Conservation (phyloP, 805 yeast genomes). For the Blastobotrys attinorum region DNA sequence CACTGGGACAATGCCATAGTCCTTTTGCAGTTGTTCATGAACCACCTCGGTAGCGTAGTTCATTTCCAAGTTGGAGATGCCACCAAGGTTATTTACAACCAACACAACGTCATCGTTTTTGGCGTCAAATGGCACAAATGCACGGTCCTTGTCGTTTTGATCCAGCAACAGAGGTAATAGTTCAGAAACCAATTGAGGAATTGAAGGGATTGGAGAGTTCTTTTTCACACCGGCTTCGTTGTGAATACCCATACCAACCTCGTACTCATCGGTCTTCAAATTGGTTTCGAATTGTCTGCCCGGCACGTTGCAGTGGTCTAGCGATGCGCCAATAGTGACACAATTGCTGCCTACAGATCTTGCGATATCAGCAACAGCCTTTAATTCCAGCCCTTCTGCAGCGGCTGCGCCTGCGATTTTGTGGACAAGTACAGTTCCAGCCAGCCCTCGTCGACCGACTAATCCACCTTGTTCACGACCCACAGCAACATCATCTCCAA, state of each 20-base stretch:
- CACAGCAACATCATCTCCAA: slow-evolving; percentile 91
- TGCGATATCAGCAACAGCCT: slow-evolving; percentile 52
- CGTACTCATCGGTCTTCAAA: slow-evolving; percentile 59
- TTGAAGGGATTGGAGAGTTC: slow-evolving; percentile 58
- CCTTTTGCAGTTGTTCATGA: slow-evolving; percentile 39
- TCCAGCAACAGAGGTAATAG: slow-evolving; percentile 58
- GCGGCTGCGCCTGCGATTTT: slow-evolving; percentile 75
- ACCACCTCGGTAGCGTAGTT: slow-evolving; percentile 62
- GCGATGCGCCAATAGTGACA: slow-evolving; percentile 83
- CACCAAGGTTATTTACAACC: slow-evolving; percentile 81
- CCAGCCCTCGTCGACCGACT: slow-evolving; percentile 92
- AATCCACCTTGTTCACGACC: slow-evolving; percentile 83
- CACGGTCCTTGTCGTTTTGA: slow-evolving; percentile 62
- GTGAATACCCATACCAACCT: slow-evolving; percentile 93
- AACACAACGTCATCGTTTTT: slow-evolving; percentile 59
- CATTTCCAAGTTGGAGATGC: slow-evolving; percentile 74
- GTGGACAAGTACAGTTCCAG: slow-evolving; percentile 85
- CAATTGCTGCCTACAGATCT: slow-evolving; percentile 50
- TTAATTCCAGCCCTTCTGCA: slow-evolving; percentile 35
- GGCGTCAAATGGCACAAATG: slow-evolving; percentile 61
- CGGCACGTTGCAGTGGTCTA: slow-evolving; percentile 87
- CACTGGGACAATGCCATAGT: slow-evolving; percentile 51
- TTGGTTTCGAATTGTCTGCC: slow-evolving; percentile 55
- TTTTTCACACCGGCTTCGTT: slow-evolving; percentile 83
- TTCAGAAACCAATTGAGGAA: slow-evolving; percentile 48